Base-by-base conservation (phyloP, 2,329 filamentous ascomycete genomes). In the Dryadomyces sulphureus region DNA sequence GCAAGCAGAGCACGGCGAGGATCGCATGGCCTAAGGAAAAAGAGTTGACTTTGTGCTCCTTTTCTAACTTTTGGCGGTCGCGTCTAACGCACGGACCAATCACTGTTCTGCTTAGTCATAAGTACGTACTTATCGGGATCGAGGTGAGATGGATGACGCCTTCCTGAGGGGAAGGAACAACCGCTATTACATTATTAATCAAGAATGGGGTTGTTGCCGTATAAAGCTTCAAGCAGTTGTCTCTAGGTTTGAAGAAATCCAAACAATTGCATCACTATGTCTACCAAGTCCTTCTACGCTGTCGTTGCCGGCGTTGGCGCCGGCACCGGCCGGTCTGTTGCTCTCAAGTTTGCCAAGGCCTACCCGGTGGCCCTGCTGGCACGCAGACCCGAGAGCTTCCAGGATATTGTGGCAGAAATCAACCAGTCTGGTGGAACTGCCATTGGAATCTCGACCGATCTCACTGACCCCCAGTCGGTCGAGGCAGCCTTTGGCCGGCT, bases 301-400 rank as follows among this genome's bases (percentile, higher is more conserved):
- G 65, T 88, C 49, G 63, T 88, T 48, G 80, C 81, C 11, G 84
- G 83, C 46, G 81, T 79, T 38, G 84, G 84, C n/a, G 66, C 79
- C 11, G 82, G 84, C 49, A 87, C 76, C 40, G 55, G 57, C 45
- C 57, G 57, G 22, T 54, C 57, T 41, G 56, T 52, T 7, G 78
- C 78, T 19, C 63, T 73, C 45, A 70, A 69, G 48, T 82, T 83
- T 57, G 70, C 76, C 35, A 63, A 77, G 50, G 56, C 71, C 8
- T 92, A 90, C 57, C 76, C 82, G 0, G 80, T 90, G 1, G 80
- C 84, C 2, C 68, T 90, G 1, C 72, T 90, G n/a, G 77, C 84
- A 12, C 79, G 84, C 43, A 77, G 67, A 16, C 69, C 78, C 0
- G 70, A 75, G 38, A 84, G 71, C 60, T 86, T 79, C 62, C 68